These are phyloP conservation scores for Scutellaria galericulata DNA, from an alignment of 257 asterid genomes.

Conservation along the genomic window DNA sequence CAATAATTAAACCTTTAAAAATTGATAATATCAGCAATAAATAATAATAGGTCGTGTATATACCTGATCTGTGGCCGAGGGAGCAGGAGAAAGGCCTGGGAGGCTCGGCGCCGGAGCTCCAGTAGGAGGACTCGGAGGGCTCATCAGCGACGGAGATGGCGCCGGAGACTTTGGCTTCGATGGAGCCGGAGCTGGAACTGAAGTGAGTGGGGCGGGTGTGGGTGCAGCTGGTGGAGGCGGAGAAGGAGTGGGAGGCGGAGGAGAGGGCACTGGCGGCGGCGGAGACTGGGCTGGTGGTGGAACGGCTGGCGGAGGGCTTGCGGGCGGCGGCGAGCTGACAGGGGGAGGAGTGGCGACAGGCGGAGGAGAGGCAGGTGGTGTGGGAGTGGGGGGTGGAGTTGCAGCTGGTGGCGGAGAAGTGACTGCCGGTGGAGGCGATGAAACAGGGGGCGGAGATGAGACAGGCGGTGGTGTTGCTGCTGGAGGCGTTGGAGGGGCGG, in stretches of 20 bases:
- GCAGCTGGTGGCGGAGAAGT: conserved; percentile 43
- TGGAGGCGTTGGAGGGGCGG: conserved; percentile 39
- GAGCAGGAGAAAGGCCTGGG: conserved; percentile 59
- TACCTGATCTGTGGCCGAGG: conserved; percentile 75
- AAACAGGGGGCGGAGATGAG: conserved; percentile 45
- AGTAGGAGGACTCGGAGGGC: conserved; percentile 73
- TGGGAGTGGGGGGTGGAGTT: conserved; percentile 45
- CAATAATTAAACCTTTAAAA: no score
- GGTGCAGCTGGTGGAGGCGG: conserved; percentile 68
- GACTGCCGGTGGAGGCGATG: conserved; percentile 38
- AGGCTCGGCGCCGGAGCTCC: conserved; percentile 68
- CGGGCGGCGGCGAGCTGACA: conserved; percentile 45
- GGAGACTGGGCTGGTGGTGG: conserved; percentile 52
- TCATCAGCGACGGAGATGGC: conserved; percentile 53
- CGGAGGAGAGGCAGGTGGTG: conserved; percentile 55
- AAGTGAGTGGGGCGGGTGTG: conserved; percentile 51
- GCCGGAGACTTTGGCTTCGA: conserved; percentile 50
- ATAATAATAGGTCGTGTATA: not conserved
- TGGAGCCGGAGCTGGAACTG: conserved; percentile 60
- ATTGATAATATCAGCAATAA: no score
- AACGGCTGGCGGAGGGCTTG: conserved; percentile 48
- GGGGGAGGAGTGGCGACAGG: conserved; percentile 57
- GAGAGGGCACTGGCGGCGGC: conserved; percentile 53
- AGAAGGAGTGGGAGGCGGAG: conserved; percentile 60
- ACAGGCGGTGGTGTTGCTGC: conserved; percentile 41